A percentile compares a stretch with the other conserved stretches of the same genome.
Evolutionary conservation across 2,329 filamentous ascomycete species (phyloP).

Genomic region (Incumbomyces lentus): DNA sequence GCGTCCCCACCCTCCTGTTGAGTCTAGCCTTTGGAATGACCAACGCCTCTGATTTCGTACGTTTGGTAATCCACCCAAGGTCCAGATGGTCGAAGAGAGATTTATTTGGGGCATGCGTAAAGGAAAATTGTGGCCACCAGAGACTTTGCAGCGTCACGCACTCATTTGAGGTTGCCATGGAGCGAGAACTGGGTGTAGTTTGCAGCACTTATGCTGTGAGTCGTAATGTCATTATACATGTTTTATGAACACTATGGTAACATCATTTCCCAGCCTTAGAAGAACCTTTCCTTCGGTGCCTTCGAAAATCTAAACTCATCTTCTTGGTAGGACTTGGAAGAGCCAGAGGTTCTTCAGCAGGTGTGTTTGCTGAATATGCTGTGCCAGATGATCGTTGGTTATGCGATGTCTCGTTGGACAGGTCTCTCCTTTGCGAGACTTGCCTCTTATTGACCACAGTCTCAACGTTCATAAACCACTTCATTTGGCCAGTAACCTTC

Average conservation of each 20-base stretch:
- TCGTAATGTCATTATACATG: conserved; percentile 16
- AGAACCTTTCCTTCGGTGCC: conserved; percentile 17
- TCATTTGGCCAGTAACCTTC: conserved; percentile 36
- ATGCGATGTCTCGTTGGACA: not conserved
- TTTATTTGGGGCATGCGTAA: too few species aligned
- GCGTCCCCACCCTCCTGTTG: too few species aligned
- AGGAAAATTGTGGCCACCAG: too few species aligned
- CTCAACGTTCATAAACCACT: conserved; percentile 38
- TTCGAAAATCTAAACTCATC: conserved; percentile 11
- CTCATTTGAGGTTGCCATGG: too few species aligned
- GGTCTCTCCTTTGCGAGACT: not conserved
- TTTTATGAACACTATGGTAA: conserved; percentile 3
- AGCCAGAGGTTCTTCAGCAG: not conserved
- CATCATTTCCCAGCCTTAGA: conserved; percentile 14
- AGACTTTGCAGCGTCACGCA: too few species aligned
- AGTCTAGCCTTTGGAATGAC: too few species aligned
- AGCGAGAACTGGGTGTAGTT: too few species aligned
- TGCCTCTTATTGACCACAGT: conserved; percentile 22
- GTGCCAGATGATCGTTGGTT: not conserved
- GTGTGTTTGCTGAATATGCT: not conserved
- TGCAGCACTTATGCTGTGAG: not conserved
- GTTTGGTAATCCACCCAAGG: too few species aligned
- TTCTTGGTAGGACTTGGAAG: conserved; percentile 5
- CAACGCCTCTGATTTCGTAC: too few species aligned
- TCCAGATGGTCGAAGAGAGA: too few species aligned